A percentile compares a stretch with the other conserved stretches of the same genome.
Conservation (phyloP, 2,329 filamentous ascomycete species). For the Penicillium sp. region DNA sequence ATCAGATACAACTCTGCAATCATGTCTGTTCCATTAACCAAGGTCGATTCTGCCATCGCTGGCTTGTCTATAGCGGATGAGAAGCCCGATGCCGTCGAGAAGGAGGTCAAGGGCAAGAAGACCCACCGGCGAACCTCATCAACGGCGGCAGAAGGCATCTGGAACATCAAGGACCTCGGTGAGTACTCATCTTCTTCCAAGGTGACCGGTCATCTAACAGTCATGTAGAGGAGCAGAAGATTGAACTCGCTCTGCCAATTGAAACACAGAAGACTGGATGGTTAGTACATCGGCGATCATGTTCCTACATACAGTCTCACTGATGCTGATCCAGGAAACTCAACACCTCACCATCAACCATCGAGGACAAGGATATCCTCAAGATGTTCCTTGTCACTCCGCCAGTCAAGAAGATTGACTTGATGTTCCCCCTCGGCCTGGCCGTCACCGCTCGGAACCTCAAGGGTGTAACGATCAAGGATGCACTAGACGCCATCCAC, state of each 20-base stretch:
- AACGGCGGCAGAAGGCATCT: constrained; percentile 64
- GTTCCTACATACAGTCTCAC: background rate
- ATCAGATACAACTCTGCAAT: constrained; percentile 14
- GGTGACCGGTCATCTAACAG: background rate
- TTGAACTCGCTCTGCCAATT: constrained; percentile 34
- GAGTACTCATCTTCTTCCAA: constrained; percentile 37
- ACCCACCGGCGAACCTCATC: constrained; percentile 69
- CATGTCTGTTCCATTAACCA: constrained; percentile 67
- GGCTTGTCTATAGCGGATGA: constrained; percentile 69
- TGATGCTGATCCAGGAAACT: constrained; percentile 67
- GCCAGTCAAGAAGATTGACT: constrained; percentile 87
- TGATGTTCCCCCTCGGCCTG: constrained; percentile 83
- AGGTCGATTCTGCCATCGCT: constrained; percentile 88
- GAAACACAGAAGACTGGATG: constrained; percentile 38
- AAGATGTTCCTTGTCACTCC: constrained; percentile 77
- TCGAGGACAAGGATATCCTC: constrained; percentile 81
- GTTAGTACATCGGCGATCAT: constrained; percentile 18
- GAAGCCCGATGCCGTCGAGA: constrained; percentile 35
- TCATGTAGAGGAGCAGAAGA: constrained; percentile 29
- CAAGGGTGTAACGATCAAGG: constrained; percentile 95
- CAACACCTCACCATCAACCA: constrained; percentile 72
- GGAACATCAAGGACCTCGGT: constrained; percentile 85
- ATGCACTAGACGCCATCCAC: constrained; percentile 90
- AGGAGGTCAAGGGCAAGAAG: constrained; percentile 46
- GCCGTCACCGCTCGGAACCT: constrained; percentile 86